Percentiles rank a stretch among this genome's conserved stretches.
phyloP scores from a whole-genome alignment of 1,139 yeast genomes.

The Candida sanyaensis region DNA sequence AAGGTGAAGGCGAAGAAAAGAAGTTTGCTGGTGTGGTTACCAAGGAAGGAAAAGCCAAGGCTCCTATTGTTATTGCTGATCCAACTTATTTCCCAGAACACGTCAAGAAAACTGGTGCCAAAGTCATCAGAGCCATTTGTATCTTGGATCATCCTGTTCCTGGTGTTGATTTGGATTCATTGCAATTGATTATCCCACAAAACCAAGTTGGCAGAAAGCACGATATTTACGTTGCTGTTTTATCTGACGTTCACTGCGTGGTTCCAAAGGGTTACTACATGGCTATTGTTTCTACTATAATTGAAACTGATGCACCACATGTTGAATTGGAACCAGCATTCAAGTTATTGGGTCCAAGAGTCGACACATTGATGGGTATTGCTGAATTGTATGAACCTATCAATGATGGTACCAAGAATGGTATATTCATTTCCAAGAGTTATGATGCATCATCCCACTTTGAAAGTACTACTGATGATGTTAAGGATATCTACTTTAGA shows the following conservation, averaged over 20 bases:
- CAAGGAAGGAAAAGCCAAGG: conserved; percentile 88
- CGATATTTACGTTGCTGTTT: conserved; percentile 91
- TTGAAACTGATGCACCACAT: conserved; percentile 93
- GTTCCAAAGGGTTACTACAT: conserved; percentile 87
- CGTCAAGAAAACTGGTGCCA: conserved; percentile 82
- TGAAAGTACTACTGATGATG: conserved; percentile 95
- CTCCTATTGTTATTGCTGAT: conserved; percentile 94
- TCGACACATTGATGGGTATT: conserved; percentile 94
- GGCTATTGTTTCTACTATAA: conserved; percentile 92
- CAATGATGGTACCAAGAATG: conserved; percentile 78
- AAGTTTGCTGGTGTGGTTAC: conserved; percentile 86
- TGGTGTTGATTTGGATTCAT: conserved; percentile 83
- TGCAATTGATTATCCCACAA: conserved; percentile 94
- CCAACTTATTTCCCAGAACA: conserved; percentile 96
- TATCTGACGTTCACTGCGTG: conserved; percentile 89
- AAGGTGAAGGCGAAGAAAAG: conserved; percentile 45
- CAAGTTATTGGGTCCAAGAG: conserved; percentile 75
- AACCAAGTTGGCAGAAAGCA: conserved; percentile 92
- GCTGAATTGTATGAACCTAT: conserved; percentile 89
- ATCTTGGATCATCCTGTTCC: conserved; percentile 89
- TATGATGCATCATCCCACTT: conserved; percentile 96
- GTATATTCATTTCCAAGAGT: conserved; percentile 80
- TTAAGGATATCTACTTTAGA: conserved; percentile 88
- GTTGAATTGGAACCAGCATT: conserved; percentile 93
- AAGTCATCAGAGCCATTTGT: conserved; percentile 94